phyloP scores from a whole-genome alignment of 306 rosid species.

The Lathyrus tuberosus region DNA sequence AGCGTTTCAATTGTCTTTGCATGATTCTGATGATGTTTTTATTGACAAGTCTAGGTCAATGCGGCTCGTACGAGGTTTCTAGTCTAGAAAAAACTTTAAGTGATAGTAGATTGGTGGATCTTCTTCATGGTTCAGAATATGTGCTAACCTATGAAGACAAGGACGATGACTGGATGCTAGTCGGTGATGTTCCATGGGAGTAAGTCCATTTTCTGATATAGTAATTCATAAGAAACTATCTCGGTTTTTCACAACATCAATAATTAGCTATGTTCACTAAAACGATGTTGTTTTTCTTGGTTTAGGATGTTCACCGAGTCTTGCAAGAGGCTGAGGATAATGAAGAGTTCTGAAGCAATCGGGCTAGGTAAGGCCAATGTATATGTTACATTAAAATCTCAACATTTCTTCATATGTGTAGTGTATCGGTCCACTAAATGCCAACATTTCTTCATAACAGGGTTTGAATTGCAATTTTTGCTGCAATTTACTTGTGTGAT shows the following conservation, averaged over 20 bases:
- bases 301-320: no score
- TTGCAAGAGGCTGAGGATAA: no score
- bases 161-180: slow-evolving; percentile 91
- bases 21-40: slow-evolving; percentile 25
- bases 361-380: no score
- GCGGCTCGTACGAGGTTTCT: slow-evolving; percentile 71
- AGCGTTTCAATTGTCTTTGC: not conserved
- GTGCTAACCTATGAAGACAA: slow-evolving; percentile 98
- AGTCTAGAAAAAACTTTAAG: slow-evolving; percentile 70
- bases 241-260: slow-evolving; percentile 7
- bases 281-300: no score
- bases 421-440: no score
- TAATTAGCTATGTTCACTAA: no score
- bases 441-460: no score
- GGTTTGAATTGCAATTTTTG: no score
- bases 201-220: no score
- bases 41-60: slow-evolving; percentile 65
- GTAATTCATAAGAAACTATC: not conserved
- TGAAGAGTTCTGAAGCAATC: no score
- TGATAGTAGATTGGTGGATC: slow-evolving; percentile 82
- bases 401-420: not conserved
- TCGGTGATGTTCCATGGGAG: no score
- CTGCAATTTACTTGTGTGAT: no score
- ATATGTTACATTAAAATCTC: slow-evolving; percentile 5
- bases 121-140: slow-evolving; percentile 85